These are phyloP conservation scores for Naganishia albida DNA, from an alignment of 1,284 basidiomycete species.

Conservation along the genomic window DNA sequence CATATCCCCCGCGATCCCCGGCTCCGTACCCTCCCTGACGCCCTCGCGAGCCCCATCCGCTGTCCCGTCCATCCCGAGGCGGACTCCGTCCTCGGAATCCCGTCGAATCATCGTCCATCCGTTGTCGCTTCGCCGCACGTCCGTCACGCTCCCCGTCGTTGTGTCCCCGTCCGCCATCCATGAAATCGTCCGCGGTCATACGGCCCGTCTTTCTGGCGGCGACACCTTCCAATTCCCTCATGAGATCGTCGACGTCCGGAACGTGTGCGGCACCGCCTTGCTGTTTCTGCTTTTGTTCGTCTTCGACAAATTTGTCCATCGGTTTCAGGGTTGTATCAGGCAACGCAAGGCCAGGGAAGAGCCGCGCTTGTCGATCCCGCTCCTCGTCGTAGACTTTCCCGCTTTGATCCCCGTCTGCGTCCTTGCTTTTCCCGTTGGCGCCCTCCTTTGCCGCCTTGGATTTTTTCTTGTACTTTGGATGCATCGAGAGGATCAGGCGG, in stretches of 20 bases:
- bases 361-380: slow-evolving; percentile 71
- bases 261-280: slow-evolving; percentile 35
- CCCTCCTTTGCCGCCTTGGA: slow-evolving; percentile 51
- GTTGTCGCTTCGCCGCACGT: slow-evolving; percentile 59
- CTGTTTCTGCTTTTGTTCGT: slow-evolving; percentile 58
- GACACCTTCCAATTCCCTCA: slow-evolving; percentile 70
- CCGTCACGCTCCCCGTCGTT: slow-evolving; percentile 54
- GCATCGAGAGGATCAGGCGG: slow-evolving; percentile 88
- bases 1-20: slow-evolving; percentile 35
- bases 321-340: slow-evolving; percentile 67
- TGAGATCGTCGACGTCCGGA: slow-evolving; percentile 77
- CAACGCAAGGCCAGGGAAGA: slow-evolving; percentile 90
- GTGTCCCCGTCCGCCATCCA: slow-evolving; percentile 44
- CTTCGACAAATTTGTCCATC: slow-evolving; percentile 57
- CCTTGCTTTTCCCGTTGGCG: slow-evolving; percentile 30
- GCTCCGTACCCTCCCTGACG: slow-evolving; percentile 36
- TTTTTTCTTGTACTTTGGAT: slow-evolving; percentile 92
- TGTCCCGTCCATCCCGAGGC: slow-evolving; percentile 39
- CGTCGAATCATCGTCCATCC: slow-evolving; percentile 49
- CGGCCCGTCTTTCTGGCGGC: slow-evolving; percentile 56
- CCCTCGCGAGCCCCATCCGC: slow-evolving; percentile 39
- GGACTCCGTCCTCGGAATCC: slow-evolving; percentile 34
- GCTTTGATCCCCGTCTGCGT: slow-evolving; percentile 53
- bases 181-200: slow-evolving; percentile 54
- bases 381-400: slow-evolving; percentile 57